Base-by-base conservation (phyloP, 768 basidiomycete species). In the Tephrocybe sp. region DNA sequence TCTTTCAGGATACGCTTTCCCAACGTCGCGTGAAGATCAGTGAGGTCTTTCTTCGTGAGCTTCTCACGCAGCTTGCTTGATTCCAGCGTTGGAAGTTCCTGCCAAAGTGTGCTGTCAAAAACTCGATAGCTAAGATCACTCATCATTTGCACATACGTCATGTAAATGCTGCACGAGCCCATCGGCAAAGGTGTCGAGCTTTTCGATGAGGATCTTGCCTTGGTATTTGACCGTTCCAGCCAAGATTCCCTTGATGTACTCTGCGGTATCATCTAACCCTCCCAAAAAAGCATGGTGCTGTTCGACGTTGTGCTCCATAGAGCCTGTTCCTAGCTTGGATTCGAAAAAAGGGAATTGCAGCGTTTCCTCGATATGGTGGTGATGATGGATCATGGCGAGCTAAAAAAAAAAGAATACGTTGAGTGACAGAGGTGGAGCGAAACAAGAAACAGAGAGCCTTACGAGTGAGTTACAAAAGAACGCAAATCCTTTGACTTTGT, bases 141-240 rank as follows among this genome's bases (percentile, higher is more conserved):
- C n/a, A 39, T 4, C 9, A 6, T 21, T 20, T 9, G 38, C 17
- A 50, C 33, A 37, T 21, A 44, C 40, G 33, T 44, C 32, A 38
- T 51, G 50, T 15, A 71, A 49, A 48, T 71, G 69, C 15, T 57
- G 24, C 1, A 68, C 53, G 50, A 69, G 59, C 4, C 24, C 44
- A 23, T 69, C 69, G 1, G 57, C 56, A 32, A 69, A 69, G 6
- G 36, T 41, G 26, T 65, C 58, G 33, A 69, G 57, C 45, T 60
- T 65, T 2, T 51, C 48, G 4, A 65, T 25, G 14, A 68, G 42
- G 15, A 50, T 33, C 8, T 54, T 39, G 0, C 58, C 62, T 52
- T 84, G 79, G 58, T 86, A 86, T 54, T 79, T 74, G 43, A 73
- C 69, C 33, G 81, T 77, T 28, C 85, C 74, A 39, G 74, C 79